Conservation (phyloP, 192 early-diverging fungal genomes). For the Gigaspora rosea region DNA sequence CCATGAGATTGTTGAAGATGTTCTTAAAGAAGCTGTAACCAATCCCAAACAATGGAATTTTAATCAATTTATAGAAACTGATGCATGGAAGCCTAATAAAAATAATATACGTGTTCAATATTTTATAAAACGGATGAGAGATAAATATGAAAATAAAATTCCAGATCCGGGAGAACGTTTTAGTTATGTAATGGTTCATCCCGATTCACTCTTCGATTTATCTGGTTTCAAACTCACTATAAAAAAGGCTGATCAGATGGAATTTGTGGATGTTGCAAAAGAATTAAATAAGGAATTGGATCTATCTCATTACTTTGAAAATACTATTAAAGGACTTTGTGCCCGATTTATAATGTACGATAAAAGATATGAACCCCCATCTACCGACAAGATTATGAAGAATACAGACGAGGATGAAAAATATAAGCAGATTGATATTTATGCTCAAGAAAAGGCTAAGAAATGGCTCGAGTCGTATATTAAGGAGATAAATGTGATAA, state of each 20-base stretch:
- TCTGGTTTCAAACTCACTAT: background rate
- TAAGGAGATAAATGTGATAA: conserved; percentile 27
- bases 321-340: conserved; percentile 9
- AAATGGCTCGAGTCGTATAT: conserved; percentile 14
- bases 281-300: background rate
- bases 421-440: too few relatives aligned
- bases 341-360: background rate
- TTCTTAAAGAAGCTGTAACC: background rate
- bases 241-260: conserved; percentile 11
- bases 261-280: background rate
- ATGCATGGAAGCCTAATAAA: conserved; percentile 1
- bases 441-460: background rate
- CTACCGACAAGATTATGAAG: background rate
- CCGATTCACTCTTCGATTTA: conserved; percentile 18
- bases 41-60: background rate
- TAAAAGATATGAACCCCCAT: conserved; percentile 5
- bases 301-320: background rate
- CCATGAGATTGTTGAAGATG: background rate
- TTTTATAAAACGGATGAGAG: too few relatives aligned
- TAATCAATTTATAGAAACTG: background rate
- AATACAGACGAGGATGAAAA: too few relatives aligned
- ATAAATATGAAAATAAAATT: conserved; percentile 5
- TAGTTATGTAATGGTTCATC: conserved; percentile 10
- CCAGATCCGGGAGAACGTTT: background rate
- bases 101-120: background rate